Base-by-base conservation (phyloP, 352 stramenopile genomes). In the Globisporangium irregulare region DNA sequence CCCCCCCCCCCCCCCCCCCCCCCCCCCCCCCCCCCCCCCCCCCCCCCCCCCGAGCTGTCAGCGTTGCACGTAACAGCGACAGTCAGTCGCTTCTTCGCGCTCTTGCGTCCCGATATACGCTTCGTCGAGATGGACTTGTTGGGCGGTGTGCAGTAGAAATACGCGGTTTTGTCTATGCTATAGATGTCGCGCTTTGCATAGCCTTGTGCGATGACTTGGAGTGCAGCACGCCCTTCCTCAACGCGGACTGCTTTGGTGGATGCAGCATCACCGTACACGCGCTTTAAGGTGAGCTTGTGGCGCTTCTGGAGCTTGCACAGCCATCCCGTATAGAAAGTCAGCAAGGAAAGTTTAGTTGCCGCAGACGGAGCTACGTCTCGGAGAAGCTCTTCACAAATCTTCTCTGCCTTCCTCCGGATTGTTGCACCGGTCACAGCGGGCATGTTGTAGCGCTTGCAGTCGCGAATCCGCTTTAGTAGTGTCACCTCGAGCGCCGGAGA, bases 281-380 rank as follows among this genome's bases (percentile, higher is more conserved):
- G 41, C 27, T 67, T 66, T 7, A 50, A 59, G 7, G 22, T 64
- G 2, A 74, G 55, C 10, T 62, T 67, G 54, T 74, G 59, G 5
- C 66, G 59, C 14, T 9, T 51, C 38, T 69, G 59, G 36, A 73
- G 66, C 6, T 67, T 67, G 51, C 62, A 63, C 22, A 73, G 34
- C 62, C 59, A 71, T 14, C 64, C 69, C 1, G 67, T 68, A 9
- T 53, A 93, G 67, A 68, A 94, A 8, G 25, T 46, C 43, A 66
- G 53, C 15, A 8, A 18, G 25, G 6, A 20, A 10, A 66, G 46
- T 1, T 22, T 15, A 7, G 9, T 24, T 25, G 2, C n/a, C 18
- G 36, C 5, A 9, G 34, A 50, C 3, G 14, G 41, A 18, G 9
- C 10, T 48, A 22, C n/a, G 36, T 36, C 32, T 4, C 0, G 41